Evolutionary conservation across 2,329 filamentous ascomycete species (phyloP), one percentile per base, ranked within the genome.

Genomic region (Clathrospora elynae): DNA sequence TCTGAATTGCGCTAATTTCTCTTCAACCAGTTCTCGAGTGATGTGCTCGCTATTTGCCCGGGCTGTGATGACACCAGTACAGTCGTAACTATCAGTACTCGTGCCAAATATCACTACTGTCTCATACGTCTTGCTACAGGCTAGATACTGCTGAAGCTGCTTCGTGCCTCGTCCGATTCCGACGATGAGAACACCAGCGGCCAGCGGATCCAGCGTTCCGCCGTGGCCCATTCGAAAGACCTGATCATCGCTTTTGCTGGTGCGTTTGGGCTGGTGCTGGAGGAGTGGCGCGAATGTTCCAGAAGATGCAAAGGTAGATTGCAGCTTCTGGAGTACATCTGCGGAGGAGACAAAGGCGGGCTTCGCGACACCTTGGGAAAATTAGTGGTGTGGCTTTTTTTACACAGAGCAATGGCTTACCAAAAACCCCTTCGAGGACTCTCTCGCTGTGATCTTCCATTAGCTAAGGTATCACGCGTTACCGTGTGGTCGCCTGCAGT

Each of bases 91-190:
- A 28, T 65, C 62, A 6, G 64, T 67, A 30, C 58, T 58, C n/a
- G 51, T 46, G 5, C 64, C 64, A 22, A 67, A 67, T 0, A 62
- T 6, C 2, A 67, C 50, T 1, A 55, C 49, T 2, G 59, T 63
- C 25, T 65, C 60, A 29, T 67, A 67, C 1, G 56, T 61, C 31
- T 67, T 67, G 6, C 30, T 60, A 36, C 61, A 60, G 8, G 50
- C 49, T 6, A 67, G 50, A 35, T 59, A 67, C 4, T 44, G 48
- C 13, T 56, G 52, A 1, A 67, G 44, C 2, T 60, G 47, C 33
- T 65, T 66, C 1, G 64, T 67, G 26, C 61, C 64, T 25, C 62
- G 44, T 3, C 62, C 62, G 11, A 67, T 59, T 7, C 60, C 64
- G 6, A 66, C 45, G 16, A 67, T 65, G 11, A 67, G 55, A 1